phyloP scores from a whole-genome alignment of 768 basidiomycete species.

The Mrakia frigida region DNA sequence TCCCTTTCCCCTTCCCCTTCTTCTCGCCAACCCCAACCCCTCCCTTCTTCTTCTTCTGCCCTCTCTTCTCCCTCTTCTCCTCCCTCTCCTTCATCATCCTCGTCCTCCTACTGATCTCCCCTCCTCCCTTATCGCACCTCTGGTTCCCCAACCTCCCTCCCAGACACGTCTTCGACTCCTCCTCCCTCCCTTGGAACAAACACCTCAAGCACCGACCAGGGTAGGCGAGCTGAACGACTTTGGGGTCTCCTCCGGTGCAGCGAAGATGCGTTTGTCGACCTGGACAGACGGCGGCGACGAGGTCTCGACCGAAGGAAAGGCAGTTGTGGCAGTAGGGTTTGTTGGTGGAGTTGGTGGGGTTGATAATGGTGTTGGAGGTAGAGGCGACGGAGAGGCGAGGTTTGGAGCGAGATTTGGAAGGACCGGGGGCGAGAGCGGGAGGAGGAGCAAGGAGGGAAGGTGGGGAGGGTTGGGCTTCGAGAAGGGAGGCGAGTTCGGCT shows the following conservation, averaged over 20 bases:
- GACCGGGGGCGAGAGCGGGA: not conserved
- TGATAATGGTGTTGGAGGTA: not conserved
- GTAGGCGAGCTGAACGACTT: constrained; percentile 1
- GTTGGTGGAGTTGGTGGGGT: not conserved
- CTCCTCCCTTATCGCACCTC: not conserved
- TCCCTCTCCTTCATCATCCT: not conserved
- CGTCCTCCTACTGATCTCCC: not conserved
- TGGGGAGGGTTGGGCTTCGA: not conserved
- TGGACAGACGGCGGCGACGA: constrained; percentile 14
- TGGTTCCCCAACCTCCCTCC: not conserved
- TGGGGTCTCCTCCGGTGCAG: constrained; percentile 9
- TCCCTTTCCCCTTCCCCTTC: not conserved
- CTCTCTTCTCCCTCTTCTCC: not conserved
- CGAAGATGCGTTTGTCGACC: not conserved
- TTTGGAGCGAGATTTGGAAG: not conserved
- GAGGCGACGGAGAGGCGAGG: not conserved
- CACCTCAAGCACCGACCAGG: not conserved
- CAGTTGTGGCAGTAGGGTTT: constrained; percentile 4
- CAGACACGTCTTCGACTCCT: not conserved
- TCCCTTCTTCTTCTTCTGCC: not conserved
- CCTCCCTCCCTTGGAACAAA: constrained; percentile 14
- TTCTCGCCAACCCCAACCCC: too few species aligned
- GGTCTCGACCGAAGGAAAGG: constrained; percentile 9
- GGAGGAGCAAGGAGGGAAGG: not conserved
- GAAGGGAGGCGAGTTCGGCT: constrained; percentile 10